Evolutionary conservation across 169 alveolate species (phyloP).

Genomic region (Cryptosporidium sp.): DNA sequence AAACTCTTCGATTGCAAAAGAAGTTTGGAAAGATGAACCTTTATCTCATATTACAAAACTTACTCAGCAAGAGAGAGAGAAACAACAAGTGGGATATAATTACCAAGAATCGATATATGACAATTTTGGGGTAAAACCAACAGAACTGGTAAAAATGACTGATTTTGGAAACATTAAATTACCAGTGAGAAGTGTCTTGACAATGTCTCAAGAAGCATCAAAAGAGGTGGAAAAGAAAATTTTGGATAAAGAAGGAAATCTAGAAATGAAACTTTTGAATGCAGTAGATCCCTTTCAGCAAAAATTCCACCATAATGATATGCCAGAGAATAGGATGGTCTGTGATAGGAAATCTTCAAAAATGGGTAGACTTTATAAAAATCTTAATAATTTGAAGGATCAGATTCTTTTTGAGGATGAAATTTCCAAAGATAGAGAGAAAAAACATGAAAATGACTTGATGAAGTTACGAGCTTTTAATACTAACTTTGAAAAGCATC

Average conservation of each 20-base stretch:
- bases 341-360: neutral
- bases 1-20: slow-evolving; percentile 3
- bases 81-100: neutral
- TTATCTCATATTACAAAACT: neutral
- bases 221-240: slow-evolving; percentile 5
- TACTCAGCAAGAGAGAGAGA: slow-evolving; percentile 6
- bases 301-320: slow-evolving; percentile 14
- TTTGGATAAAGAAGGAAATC: slow-evolving; percentile 36
- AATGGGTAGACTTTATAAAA: neutral
- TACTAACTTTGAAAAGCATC: slow-evolving; percentile 64
- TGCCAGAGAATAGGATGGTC: neutral
- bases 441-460: neutral
- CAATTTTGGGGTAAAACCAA: neutral
- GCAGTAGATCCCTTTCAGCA: slow-evolving; percentile 29
- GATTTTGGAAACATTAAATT: slow-evolving; percentile 55
- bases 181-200: slow-evolving; percentile 31
- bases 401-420: slow-evolving; percentile 21
- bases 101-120: neutral
- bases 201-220: slow-evolving; percentile 45
- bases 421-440: neutral
- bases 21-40: slow-evolving; percentile 75
- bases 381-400: neutral
- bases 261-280: slow-evolving; percentile 40
- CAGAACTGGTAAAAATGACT: slow-evolving; percentile 19
- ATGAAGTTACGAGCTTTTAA: slow-evolving; percentile 17